phyloP scores from a whole-genome alignment of 495 filamentous ascomycete species.

The Parathielavia appendiculata region DNA sequence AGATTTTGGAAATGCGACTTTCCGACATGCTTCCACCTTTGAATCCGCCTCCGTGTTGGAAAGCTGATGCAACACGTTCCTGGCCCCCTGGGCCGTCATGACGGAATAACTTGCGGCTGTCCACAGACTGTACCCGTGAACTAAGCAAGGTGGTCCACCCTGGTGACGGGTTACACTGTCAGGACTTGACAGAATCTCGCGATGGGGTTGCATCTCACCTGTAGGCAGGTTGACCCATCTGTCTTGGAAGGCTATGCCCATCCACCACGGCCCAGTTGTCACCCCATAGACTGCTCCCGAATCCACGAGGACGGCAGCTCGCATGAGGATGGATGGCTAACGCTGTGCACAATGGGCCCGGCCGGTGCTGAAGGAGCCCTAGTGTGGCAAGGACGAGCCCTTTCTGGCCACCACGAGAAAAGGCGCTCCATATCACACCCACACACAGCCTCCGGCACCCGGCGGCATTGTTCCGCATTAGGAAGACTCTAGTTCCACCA shows the following conservation, averaged over 20 bases:
- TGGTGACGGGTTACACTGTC: neutral
- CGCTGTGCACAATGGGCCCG: neutral
- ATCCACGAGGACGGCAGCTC: neutral
- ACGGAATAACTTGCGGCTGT: conserved; percentile 1
- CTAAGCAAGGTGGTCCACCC: neutral
- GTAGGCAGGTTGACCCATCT: neutral
- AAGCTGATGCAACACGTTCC: neutral
- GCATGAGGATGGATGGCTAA: neutral
- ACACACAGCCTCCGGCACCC: neutral
- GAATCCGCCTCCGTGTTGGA: neutral
- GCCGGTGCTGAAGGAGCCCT: neutral
- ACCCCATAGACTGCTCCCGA: neutral
- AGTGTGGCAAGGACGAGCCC: too few relatives aligned
- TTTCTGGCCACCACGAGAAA: too few relatives aligned
- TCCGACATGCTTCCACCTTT: conserved; percentile 5
- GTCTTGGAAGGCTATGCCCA: neutral
- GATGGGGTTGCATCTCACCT: neutral
- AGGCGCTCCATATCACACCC: neutral
- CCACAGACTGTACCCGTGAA: neutral
- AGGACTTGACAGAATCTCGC: neutral
- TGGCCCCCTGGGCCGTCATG: neutral
- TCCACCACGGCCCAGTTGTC: neutral
- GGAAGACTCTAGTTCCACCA: neutral
- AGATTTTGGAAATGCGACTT: conserved; percentile 12
- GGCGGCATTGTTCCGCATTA: neutral